A percentile compares a stretch with the other conserved stretches of the same genome.
Evolutionary conservation across 306 rosid species (phyloP).

Genomic region (Gleditsia sinensis): DNA sequence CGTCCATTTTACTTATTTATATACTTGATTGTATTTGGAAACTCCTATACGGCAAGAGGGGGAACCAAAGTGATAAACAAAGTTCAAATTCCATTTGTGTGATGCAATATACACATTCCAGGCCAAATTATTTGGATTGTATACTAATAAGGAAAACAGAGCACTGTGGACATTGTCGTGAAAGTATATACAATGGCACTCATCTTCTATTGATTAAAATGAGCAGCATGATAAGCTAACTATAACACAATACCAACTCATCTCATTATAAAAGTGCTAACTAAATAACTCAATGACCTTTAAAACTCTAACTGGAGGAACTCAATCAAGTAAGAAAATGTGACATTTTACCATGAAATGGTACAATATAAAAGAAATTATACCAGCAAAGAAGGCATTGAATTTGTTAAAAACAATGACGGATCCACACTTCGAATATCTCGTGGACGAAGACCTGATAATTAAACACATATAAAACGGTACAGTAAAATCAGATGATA

Average conservation of each 20-base stretch:
- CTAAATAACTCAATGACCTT: not conserved
- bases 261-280: not conserved
- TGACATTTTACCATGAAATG: not conserved
- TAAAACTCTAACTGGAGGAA: not conserved
- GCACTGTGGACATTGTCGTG: slow-evolving; percentile 25
- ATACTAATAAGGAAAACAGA: not conserved
- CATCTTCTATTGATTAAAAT: not conserved
- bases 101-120: not conserved
- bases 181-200: not conserved
- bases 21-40: not conserved
- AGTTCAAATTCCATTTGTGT: slow-evolving; percentile 16
- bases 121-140: not conserved
- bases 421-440: slow-evolving; percentile 98
- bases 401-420: slow-evolving; percentile 91
- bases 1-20: slow-evolving; percentile 15
- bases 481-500: not conserved
- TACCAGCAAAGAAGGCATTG: slow-evolving; percentile 95
- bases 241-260: not conserved
- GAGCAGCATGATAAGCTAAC: not conserved
- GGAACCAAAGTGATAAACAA: not conserved
- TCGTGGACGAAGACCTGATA: slow-evolving; percentile 96
- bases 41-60: not conserved
- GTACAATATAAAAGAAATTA: not conserved
- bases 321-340: not conserved
- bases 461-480: slow-evolving; percentile 26